Base-by-base conservation (phyloP, 192 early-diverging fungal species). In the Backusella mclennaniae region DNA sequence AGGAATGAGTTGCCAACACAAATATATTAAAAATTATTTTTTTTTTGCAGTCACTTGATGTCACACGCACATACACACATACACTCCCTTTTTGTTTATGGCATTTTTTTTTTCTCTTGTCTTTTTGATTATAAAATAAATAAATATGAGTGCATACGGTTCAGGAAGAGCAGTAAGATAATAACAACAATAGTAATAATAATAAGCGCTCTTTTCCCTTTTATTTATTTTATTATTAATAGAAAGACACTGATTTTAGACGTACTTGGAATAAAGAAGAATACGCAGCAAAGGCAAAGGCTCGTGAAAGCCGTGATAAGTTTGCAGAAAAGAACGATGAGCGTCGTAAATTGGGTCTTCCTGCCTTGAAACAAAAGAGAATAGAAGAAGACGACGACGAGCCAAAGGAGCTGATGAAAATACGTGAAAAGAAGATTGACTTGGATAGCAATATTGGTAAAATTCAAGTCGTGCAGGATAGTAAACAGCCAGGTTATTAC, bases 401-500 rank as follows among this genome's bases (percentile, higher is more conserved):
- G 19, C 75, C 70, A 66, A 80, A 80, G 46, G 77, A 78, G 44
- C 23, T 83, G 0, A 66, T 86, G 29, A 84, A 69, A 33, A 74
- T 76, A 21, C 83, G 85, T 63, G 82, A 84, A 36, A 87, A 89
- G 52, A 80, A 87, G 44, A 73, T 98, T 9, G 87, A 95, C 59
- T 83, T 97, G 1, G 90, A 91, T 42, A 82, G 85, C 8, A 92
- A 92, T 74, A 83, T 97, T 8, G 94, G 94, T 76, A 96, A 95
- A 76, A 92, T 90, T 1, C 90, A 93, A 74, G 89, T 98, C 19
- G 93, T 97, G 3, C 87, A 93, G 69, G 83, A 86, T 6, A 81
- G 88, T 0, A 87, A 88, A 66, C 93, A 95, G 77, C 94, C 97
- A 5, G 97, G 97, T 21, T 99, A 94, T 80, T 95, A 94, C 75